Conservation (phyloP, 169 alveolate species). For the Theileria parva region DNA sequence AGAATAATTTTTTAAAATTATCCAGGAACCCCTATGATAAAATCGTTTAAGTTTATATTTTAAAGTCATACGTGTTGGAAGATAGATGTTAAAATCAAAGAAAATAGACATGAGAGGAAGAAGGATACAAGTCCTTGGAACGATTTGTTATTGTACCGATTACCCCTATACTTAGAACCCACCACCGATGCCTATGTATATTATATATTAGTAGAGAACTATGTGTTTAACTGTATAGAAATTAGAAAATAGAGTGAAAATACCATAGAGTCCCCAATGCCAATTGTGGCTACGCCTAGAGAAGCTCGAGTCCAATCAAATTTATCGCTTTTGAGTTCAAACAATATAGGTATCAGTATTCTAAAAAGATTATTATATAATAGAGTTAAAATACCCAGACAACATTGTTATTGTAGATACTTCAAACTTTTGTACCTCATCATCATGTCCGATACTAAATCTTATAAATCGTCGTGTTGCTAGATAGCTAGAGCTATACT, state of each 20-base stretch:
- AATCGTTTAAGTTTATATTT: background rate
- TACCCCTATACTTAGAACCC: constrained; percentile 22
- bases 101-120: constrained; percentile 17
- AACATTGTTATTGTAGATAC: constrained; percentile 9
- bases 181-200: constrained; percentile 36
- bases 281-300: constrained; percentile 41
- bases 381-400: background rate
- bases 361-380: background rate
- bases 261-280: constrained; percentile 44
- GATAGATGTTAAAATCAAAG: background rate
- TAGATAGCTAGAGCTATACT: background rate
- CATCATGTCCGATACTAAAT: constrained; percentile 7
- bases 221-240: background rate
- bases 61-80: constrained; percentile 14
- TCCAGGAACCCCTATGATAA: background rate
- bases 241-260: background rate
- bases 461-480: background rate
- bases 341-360: constrained; percentile 15
- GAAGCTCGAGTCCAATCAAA: constrained; percentile 26
- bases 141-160: constrained; percentile 30
- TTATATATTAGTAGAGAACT: background rate
- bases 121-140: constrained; percentile 33
- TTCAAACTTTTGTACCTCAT: constrained; percentile 16
- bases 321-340: constrained; percentile 23
- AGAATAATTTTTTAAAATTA: constrained; percentile 7